A percentile compares a stretch with the other conserved stretches of the same genome.
These are phyloP conservation scores for Entomortierella parvispora DNA, from an alignment of 192 early-diverging fungal genomes.

Conservation along the genomic window DNA sequence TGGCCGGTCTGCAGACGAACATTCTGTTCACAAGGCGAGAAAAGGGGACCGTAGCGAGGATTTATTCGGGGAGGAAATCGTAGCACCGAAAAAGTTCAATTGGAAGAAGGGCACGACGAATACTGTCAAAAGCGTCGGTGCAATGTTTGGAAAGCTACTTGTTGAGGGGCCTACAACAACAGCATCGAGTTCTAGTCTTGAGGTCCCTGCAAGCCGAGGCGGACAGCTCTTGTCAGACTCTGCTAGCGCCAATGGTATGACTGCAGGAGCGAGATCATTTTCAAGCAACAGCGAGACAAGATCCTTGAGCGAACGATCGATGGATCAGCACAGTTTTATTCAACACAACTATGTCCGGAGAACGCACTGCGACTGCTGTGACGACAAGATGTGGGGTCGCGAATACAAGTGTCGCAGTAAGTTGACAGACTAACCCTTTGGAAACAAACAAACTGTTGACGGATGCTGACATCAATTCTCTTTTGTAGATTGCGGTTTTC, in stretches of 20 bases:
- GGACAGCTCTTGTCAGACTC: background rate
- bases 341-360: slow-evolving; percentile 48
- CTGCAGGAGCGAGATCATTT: background rate
- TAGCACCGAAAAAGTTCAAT: slow-evolving; percentile 57
- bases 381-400: slow-evolving; percentile 61
- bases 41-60: slow-evolving; percentile 22
- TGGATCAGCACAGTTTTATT: slow-evolving; percentile 12
- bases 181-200: slow-evolving; percentile 2
- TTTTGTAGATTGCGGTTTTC: slow-evolving; percentile 51
- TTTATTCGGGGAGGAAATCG: background rate
- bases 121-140: slow-evolving; percentile 36
- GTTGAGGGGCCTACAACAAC: too few relatives aligned
- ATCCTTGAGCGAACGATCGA: background rate
- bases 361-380: slow-evolving; percentile 58
- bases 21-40: slow-evolving; percentile 10
- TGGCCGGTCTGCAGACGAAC: background rate
- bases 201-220: background rate
- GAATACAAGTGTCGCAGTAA: slow-evolving; percentile 58
- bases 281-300: slow-evolving; percentile 10
- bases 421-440: background rate
- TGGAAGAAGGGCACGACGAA: slow-evolving; percentile 54
- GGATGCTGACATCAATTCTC: background rate
- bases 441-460: background rate
- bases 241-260: slow-evolving; percentile 1
- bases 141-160: slow-evolving; percentile 22